These are phyloP conservation scores for Maudiozyma bulderi DNA, from an alignment of 805 yeast genomes.

Conservation along the genomic window DNA sequence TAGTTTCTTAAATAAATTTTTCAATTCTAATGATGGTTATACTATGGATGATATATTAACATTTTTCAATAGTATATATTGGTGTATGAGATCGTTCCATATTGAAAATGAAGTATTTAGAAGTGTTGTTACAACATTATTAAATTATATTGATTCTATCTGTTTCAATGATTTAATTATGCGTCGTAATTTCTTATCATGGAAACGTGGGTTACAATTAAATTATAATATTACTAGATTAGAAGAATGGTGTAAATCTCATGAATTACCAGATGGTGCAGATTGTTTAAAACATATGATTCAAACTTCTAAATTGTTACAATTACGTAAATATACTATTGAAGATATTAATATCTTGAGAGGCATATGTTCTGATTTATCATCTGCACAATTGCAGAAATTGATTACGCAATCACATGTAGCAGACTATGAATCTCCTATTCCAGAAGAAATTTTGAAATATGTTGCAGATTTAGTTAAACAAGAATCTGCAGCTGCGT, in stretches of 20 bases:
- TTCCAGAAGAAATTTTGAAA: constrained; percentile 69
- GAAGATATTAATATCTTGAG: constrained; percentile 87
- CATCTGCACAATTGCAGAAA: constrained; percentile 93
- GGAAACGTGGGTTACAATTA: constrained; percentile 97
- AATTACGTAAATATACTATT: constrained; percentile 77
- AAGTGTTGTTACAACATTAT: constrained; percentile 72
- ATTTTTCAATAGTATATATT: constrained; percentile 79
- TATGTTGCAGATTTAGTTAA: constrained; percentile 75
- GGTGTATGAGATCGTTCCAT: constrained; percentile 87
- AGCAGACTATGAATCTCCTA: constrained; percentile 92
- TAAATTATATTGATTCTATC: constrained; percentile 80
- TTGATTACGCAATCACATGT: constrained; percentile 78
- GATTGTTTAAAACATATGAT: constrained; percentile 74
- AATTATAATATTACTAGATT: constrained; percentile 92
- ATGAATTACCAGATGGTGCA: constrained; percentile 80
- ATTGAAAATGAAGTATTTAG: constrained; percentile 77
- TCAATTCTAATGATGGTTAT: constrained; percentile 58
- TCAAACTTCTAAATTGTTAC: constrained; percentile 89
- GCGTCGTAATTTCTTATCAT: constrained; percentile 88
- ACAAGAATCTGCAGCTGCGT: constrained; percentile 30
- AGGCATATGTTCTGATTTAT: constrained; percentile 89
- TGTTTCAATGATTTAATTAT: constrained; percentile 92
- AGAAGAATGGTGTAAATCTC: constrained; percentile 97
- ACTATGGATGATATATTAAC: constrained; percentile 93
- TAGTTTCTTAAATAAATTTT: constrained; percentile 76